Percentiles rank a stretch among this genome's conserved stretches.
Evolutionary conservation across 139 green algal genomes (phyloP).

Genomic region (Haematococcus lacustris): DNA sequence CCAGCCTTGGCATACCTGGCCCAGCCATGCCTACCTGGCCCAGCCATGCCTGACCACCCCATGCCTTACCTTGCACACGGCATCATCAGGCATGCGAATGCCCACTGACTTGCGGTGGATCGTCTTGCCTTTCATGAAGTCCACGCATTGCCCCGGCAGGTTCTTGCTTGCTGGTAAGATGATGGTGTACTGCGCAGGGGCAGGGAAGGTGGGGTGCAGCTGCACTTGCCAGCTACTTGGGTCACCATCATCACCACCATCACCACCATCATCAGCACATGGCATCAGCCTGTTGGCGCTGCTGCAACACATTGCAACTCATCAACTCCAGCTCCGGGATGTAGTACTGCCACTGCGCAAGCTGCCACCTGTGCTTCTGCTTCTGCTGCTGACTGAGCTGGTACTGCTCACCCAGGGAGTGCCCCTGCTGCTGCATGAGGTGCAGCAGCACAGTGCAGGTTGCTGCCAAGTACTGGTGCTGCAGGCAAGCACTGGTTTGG

Average conservation of each 20-base stretch:
- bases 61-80: constrained; percentile 18
- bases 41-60: too few species aligned
- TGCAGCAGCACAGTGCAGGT: not conserved
- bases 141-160: constrained; percentile 65
- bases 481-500: too few species aligned
- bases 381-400: not conserved
- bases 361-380: not conserved
- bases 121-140: constrained; percentile 55
- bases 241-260: not conserved
- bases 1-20: too few species aligned
- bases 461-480: too few species aligned
- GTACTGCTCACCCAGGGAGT: not conserved
- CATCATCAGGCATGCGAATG: constrained; percentile 60
- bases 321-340: not conserved
- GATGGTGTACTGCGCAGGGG: constrained; percentile 72
- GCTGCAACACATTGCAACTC: not conserved
- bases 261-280: not conserved
- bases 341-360: not conserved
- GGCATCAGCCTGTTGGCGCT: too few species aligned
- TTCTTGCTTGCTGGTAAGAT: constrained; percentile 79
- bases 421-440: not conserved
- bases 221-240: not conserved
- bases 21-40: too few species aligned
- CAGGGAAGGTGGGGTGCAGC: not conserved
- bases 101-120: constrained; percentile 63